phyloP scores from a whole-genome alignment of 2,329 filamentous ascomycete genomes.

The Xylariaceae sp. region DNA sequence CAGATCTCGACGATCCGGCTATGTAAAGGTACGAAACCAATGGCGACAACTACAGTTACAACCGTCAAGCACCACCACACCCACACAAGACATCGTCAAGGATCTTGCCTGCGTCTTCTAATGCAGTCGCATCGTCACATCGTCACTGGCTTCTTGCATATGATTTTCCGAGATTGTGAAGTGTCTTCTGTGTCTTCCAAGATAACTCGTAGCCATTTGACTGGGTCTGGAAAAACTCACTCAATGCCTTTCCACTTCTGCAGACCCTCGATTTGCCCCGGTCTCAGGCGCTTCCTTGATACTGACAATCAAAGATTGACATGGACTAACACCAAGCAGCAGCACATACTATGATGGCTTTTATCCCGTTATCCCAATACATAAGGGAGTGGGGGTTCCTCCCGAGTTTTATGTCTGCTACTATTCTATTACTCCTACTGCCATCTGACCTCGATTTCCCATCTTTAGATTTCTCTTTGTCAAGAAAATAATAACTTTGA shows the following conservation, averaged over 20 bases:
- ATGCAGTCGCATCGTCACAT: conserved; percentile 37
- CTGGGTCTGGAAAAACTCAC: conserved; percentile 36
- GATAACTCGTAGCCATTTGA: conserved; percentile 45
- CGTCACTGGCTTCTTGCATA: conserved; percentile 41
- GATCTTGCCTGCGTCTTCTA: conserved; percentile 35
- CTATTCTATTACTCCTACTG: conserved; percentile 9
- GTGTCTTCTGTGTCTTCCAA: conserved; percentile 25
- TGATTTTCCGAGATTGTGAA: conserved; percentile 42
- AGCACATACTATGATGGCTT: conserved; percentile 12
- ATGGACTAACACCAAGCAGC: conserved; percentile 1
- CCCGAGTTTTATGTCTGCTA: conserved; percentile 8
- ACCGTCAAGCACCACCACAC: conserved; percentile 21
- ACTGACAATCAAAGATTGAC: conserved; percentile 17
- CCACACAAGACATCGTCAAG: conserved; percentile 19
- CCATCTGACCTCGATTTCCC: conserved; percentile 11
- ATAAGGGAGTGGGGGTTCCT: conserved; percentile 29
- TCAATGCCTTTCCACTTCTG: conserved; percentile 14
- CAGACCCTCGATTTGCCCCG: conserved; percentile 20
- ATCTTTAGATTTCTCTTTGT: conserved; percentile 10
- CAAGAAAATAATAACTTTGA: conserved; percentile 11
- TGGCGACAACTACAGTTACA: conserved; percentile 9
- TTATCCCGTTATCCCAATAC: conserved; percentile 18
- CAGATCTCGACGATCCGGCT: background rate
- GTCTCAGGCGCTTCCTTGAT: conserved; percentile 17
- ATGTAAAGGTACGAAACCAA: conserved; percentile 28